These are phyloP conservation scores for Venturia asperata DNA, from an alignment of 2,329 filamentous ascomycete species.

Conservation along the genomic window DNA sequence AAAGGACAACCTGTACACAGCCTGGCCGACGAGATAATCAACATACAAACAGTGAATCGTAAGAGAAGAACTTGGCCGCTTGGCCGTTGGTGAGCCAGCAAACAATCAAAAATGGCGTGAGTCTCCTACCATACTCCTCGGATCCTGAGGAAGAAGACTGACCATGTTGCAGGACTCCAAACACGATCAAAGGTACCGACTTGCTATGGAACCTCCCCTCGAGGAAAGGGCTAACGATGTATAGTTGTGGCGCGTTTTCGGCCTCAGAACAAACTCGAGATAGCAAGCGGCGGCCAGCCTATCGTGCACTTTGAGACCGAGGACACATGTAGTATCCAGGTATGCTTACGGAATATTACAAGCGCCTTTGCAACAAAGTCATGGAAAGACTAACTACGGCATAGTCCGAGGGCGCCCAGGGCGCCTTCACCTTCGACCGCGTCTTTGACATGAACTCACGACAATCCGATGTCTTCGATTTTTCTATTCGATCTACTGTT, in stretches of 20 bases:
- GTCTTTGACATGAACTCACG: conserved; percentile 91
- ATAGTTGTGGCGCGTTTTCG: conserved; percentile 94
- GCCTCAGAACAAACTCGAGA: conserved; percentile 91
- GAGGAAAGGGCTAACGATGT: conserved; percentile 31
- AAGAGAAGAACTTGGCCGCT: conserved; percentile 13
- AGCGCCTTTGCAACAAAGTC: neutral
- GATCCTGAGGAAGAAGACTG: conserved; percentile 21
- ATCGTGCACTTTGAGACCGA: conserved; percentile 84
- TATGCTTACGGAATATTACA: conserved; percentile 40
- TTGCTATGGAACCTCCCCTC: neutral
- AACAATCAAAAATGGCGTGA: conserved; percentile 42
- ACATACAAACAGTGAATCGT: conserved; percentile 5
- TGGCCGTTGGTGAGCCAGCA: conserved; percentile 18
- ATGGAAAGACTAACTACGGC: conserved; percentile 24
- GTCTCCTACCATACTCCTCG: conserved; percentile 24
- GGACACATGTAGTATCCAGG: conserved; percentile 80
- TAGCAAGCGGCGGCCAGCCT: conserved; percentile 81
- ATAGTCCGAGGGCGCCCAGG: conserved; percentile 74
- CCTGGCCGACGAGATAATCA: neutral
- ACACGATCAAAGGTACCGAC: conserved; percentile 40
- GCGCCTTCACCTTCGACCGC: conserved; percentile 86
- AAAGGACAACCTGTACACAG: neutral
- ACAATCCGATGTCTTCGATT: conserved; percentile 94
- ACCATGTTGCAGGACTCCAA: conserved; percentile 32
- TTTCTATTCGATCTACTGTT: conserved; percentile 90